phyloP scores from a whole-genome alignment of 2,329 filamentous ascomycete genomes.

The Fusarium torulosum region DNA sequence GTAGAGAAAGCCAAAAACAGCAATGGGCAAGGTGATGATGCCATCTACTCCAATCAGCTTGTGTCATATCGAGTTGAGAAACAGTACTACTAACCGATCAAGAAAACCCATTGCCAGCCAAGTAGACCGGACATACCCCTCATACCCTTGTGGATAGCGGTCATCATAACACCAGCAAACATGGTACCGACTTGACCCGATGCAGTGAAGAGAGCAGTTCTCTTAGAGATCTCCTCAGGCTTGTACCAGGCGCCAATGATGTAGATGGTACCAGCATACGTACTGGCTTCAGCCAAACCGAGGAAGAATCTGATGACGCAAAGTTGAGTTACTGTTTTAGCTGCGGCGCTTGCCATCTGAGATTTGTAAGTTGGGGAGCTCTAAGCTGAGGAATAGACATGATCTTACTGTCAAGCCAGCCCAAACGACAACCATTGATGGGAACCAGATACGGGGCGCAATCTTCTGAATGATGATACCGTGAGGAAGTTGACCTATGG shows the following conservation, averaged over 20 bases:
- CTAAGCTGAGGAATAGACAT: accelerated
- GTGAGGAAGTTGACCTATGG: constrained; percentile 68
- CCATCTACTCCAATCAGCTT: constrained; percentile 18
- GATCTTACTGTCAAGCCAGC: constrained; percentile 65
- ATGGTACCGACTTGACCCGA: constrained; percentile 69
- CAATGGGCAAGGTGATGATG: constrained; percentile 43
- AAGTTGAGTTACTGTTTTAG: constrained; percentile 48
- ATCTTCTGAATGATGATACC: constrained; percentile 71
- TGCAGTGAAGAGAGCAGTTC: constrained; percentile 69
- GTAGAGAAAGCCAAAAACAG: constrained; percentile 41
- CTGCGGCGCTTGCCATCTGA: constrained; percentile 50
- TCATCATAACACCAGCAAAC: constrained; percentile 70
- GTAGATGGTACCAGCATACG: constrained; percentile 51
- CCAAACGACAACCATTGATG: constrained; percentile 70
- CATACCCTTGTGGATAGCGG: constrained; percentile 52
- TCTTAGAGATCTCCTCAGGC: constrained; percentile 67
- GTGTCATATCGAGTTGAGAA: accelerated
- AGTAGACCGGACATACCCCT: constrained; percentile 55
- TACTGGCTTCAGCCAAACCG: constrained; percentile 48
- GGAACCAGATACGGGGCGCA: constrained; percentile 69
- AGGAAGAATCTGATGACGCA: constrained; percentile 50
- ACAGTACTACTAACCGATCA: constrained; percentile 18
- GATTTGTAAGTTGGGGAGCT: accelerated
- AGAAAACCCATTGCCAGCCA: constrained; percentile 64
- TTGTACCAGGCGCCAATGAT: constrained; percentile 66